A percentile compares a stretch with the other conserved stretches of the same genome.
These are phyloP conservation scores for Zygoascus ofunaensis DNA, from an alignment of 805 yeast genomes.

Conservation along the genomic window DNA sequence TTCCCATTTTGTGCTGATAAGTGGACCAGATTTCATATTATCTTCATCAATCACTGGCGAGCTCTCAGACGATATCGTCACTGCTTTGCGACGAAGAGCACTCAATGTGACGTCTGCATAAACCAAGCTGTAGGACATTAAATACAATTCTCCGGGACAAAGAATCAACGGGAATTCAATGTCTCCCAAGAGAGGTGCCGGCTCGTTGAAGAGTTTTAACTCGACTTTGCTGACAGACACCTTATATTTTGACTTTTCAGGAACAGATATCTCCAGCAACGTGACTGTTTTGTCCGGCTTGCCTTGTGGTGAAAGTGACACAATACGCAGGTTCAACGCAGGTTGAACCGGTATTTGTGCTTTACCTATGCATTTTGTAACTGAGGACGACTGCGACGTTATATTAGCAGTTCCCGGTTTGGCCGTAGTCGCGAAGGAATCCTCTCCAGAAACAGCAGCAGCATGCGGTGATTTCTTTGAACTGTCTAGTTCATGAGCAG, in stretches of 20 bases:
- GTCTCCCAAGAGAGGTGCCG: conserved; percentile 17
- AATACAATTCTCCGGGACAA: conserved; percentile 21
- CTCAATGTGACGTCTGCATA: conserved; percentile 11
- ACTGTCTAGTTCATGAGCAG: not conserved
- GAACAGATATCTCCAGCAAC: conserved; percentile 39
- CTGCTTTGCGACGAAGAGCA: not conserved
- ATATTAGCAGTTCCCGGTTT: not conserved
- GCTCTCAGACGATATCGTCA: not conserved
- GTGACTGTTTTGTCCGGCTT: conserved; percentile 38
- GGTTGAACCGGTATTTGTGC: conserved; percentile 25
- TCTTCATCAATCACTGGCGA: not conserved
- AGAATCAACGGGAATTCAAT: conserved; percentile 24
- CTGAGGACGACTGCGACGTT: not conserved
- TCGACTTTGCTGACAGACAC: conserved; percentile 12
- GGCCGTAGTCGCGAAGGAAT: not conserved
- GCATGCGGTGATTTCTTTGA: not conserved
- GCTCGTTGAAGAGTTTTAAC: conserved; percentile 20
- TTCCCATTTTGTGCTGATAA: conserved; percentile 30
- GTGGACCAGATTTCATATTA: conserved; percentile 4
- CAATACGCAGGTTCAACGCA: conserved; percentile 38
- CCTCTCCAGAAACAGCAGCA: not conserved
- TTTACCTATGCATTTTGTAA: conserved; percentile 5
- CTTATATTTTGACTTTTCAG: conserved; percentile 31
- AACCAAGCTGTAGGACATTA: conserved; percentile 22
- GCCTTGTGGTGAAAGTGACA: conserved; percentile 43